Base-by-base conservation (phyloP, 2,329 filamentous ascomycete genomes). In the Cytospora leucostoma region DNA sequence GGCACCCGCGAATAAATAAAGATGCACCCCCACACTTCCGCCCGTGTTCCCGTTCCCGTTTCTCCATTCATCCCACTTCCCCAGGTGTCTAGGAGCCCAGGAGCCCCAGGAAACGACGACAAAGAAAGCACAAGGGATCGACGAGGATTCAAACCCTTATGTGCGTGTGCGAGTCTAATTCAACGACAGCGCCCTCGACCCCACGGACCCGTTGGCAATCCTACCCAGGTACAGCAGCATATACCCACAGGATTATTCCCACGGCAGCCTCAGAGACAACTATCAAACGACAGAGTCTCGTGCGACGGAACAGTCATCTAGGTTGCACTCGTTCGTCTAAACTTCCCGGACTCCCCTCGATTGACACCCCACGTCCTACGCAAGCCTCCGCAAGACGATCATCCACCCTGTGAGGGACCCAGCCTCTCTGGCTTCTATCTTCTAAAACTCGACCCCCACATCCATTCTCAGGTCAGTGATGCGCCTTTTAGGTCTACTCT, bases 41-140 rank as follows among this genome's bases (percentile, higher is more conserved):
- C 61, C 57, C 50, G 57, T 54, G 62, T 49, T 54, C 55, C 62
- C 37, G 50, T 66, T 61, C 54, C 58, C 64, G 59, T 52, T 56
- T 60, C 59, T 52, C 64, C 61, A 65, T 66, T 62, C 64, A 63
- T 61, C 61, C 59, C 61, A 38, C 54, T 57, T 61, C 56, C 37
- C 35, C 61, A 51, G 44, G 44, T 47, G 44, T 10, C 51, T 40
- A 37, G 54, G 59, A 49, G 40, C 59, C 59, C 38, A 61, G 58
- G 27, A 27, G 27, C 27, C 27, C 27, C 49, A 61, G 51, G 55
- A 61, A 51, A 56, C 35, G 47, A 63, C 64, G 64, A 65, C 64
- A 58, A 21, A 34, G 49, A 61, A 57, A n/a, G 44, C 34, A 47
- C 44, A 55, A 56, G 50, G 57, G 63, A 44, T 44, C 40, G n/a